Conservation (phyloP, 331 rosid genomes). For the Cucumis variabilis region DNA sequence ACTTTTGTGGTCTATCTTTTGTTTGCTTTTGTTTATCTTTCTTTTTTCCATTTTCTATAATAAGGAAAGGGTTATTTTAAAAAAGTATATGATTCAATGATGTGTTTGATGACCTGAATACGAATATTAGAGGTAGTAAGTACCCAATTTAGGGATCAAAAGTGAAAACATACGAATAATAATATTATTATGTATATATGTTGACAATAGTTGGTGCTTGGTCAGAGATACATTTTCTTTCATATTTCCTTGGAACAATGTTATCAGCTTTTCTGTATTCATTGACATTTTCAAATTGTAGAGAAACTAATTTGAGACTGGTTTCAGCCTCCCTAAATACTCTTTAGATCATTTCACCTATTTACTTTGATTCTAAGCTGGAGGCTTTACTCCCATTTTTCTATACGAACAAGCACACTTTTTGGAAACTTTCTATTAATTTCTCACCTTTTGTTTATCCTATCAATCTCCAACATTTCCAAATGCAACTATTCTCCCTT, state of each 20-base stretch:
- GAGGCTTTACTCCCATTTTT: constrained; percentile 14
- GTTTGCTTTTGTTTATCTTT: neutral
- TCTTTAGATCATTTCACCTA: neutral
- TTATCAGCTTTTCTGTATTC: neutral
- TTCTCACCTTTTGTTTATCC: neutral
- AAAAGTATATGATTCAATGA: neutral
- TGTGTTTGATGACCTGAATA: neutral
- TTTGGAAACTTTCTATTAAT: neutral
- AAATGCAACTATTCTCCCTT: neutral
- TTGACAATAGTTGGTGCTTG: neutral
- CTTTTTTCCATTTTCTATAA: neutral
- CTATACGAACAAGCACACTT: neutral
- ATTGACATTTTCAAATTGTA: neutral
- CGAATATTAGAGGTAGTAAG: neutral
- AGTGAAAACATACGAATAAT: neutral
- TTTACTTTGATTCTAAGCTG: neutral
- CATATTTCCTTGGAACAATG: neutral
- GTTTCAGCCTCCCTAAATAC: neutral
- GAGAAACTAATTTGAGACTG: neutral
- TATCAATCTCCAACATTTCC: neutral
- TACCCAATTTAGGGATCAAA: neutral
- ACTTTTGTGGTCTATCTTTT: neutral
- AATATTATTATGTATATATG: neutral
- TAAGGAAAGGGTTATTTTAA: neutral
- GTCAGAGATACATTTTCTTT: neutral